Base-by-base conservation (phyloP, 164 flowering plant genomes). In the Nymphaea colorata region DNA sequence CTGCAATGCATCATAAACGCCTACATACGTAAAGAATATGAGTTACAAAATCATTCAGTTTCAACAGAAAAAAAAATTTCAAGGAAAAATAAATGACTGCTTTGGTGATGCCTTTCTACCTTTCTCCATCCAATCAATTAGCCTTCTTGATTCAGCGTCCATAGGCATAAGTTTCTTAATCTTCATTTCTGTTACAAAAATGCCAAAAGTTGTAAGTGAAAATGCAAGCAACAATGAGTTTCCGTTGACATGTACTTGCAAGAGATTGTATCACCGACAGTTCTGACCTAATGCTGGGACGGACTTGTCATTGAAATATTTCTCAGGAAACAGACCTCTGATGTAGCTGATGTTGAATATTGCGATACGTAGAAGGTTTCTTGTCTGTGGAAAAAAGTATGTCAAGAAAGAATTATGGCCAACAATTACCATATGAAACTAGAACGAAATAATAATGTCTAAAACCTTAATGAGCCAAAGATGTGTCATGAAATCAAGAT, bases 41-140 rank as follows among this genome's bases (percentile, higher is more conserved):
- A 25, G 36, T 25, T 25, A 25, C 36, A 25, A 25, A 25, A 25
- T 25, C 36, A 25, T 25, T 25, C 36, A 25, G 36, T 25, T 25
- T 2, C 12, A 7, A 14, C 55, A 47, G 55, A 47, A 6, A 47
- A 47, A 47, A 47, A 7, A 4, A 6, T 47, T 7, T 47, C 55
- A 47, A 6, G 12, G 11, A 47, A 47, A 47, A 6, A 6, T 7
- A 6, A 47, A 47, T 47, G 12, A 14, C 59, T 65, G 3, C 42
- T 47, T 14, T 44, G 36, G 66, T 62, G 16, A 10, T 17, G 42
- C 15, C 3, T 41, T 68, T 64, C 6, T 71, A 76, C 97, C 97
- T 85, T 93, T 90, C 78, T 93, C 97, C 98, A 93, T 91, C 97
- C 98, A 90, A 71, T 93, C 96, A 64, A 93, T 87, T 67, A 93